phyloP scores from a whole-genome alignment of 2,329 filamentous ascomycete species.

The Clonostachys sp. region DNA sequence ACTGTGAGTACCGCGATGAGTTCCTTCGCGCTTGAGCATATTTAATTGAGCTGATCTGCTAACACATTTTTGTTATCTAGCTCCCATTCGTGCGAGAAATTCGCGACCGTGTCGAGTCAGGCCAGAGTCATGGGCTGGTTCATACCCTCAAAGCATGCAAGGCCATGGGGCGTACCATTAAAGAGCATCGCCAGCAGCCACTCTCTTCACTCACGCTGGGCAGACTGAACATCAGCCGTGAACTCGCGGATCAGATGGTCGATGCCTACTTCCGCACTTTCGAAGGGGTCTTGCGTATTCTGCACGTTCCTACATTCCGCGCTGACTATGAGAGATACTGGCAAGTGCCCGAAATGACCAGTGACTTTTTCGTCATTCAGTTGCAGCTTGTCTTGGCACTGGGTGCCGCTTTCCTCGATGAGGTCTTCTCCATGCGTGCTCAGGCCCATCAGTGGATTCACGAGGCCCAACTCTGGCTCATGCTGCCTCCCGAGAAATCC shows the following conservation, averaged over 20 bases:
- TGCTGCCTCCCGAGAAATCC: slow-evolving; percentile 39
- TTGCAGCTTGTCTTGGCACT: slow-evolving; percentile 50
- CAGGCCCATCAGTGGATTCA: slow-evolving; percentile 44
- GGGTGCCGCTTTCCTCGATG: slow-evolving; percentile 41
- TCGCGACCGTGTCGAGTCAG: slow-evolving; percentile 15
- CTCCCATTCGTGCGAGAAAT: slow-evolving; percentile 19
- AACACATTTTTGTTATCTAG: slow-evolving; percentile 7
- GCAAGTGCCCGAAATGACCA: slow-evolving; percentile 31
- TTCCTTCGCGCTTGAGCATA: not conserved
- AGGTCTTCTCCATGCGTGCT: slow-evolving; percentile 32
- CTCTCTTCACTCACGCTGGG: slow-evolving; percentile 30
- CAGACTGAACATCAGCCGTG: slow-evolving; percentile 26
- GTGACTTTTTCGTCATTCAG: slow-evolving; percentile 42
- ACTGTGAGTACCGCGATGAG: slow-evolving; percentile 23
- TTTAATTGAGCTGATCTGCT: not conserved
- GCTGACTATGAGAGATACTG: slow-evolving; percentile 47
- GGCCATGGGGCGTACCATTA: slow-evolving; percentile 31
- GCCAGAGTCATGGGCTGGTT: slow-evolving; percentile 8
- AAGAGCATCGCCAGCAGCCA: slow-evolving; percentile 27
- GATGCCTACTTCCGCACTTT: slow-evolving; percentile 49
- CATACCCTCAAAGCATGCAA: slow-evolving; percentile 31
- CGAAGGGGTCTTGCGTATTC: slow-evolving; percentile 50
- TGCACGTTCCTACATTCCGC: slow-evolving; percentile 54
- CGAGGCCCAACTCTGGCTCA: slow-evolving; percentile 47
- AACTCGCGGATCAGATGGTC: slow-evolving; percentile 44